phyloP scores from a whole-genome alignment of 176 grass and related monocot genomes.

The Thalia dealbata region DNA sequence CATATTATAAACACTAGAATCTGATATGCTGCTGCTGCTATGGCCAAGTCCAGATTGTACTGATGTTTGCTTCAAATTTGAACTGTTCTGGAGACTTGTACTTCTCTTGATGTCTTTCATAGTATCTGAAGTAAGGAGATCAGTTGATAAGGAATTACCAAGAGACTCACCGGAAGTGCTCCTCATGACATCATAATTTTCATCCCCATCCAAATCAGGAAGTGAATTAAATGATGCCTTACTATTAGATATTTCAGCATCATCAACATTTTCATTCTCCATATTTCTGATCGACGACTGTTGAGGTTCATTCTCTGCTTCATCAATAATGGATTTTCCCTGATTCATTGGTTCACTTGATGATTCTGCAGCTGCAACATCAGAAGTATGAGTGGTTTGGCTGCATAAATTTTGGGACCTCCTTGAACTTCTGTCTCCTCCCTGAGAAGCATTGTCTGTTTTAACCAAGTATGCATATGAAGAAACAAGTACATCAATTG shows the following conservation, averaged over 20 bases:
- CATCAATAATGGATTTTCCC: constrained; percentile 26
- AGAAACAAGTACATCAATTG: constrained; percentile 78
- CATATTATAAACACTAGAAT: constrained; percentile 40
- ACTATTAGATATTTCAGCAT: constrained; percentile 25
- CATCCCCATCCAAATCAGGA: constrained; percentile 52
- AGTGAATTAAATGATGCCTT: constrained; percentile 28
- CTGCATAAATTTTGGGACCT: constrained; percentile 38
- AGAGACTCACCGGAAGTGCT: constrained; percentile 8
- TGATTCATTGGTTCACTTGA: constrained; percentile 12
- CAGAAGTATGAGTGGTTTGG: constrained; percentile 25
- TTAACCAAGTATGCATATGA: constrained; percentile 69
- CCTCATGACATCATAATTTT: constrained; percentile 4
- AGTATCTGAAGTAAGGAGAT: constrained; percentile 21
- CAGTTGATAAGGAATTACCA: constrained; percentile 14
- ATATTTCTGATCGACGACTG: constrained; percentile 26
- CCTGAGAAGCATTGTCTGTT: constrained; percentile 33
- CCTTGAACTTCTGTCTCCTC: constrained; percentile 36
- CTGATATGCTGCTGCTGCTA: constrained; percentile 34
- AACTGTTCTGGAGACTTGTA: constrained; percentile 16
- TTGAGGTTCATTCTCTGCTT: constrained; percentile 19
- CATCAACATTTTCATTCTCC: constrained; percentile 26
- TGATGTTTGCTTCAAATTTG: constrained; percentile 17
- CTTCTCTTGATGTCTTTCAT: neutral
- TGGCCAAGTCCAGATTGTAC: constrained; percentile 28
- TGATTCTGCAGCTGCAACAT: constrained; percentile 23